Percentiles rank a stretch among this genome's conserved stretches.
Evolutionary conservation across 2,329 filamentous ascomycete species (phyloP).

Genomic region (Fusarium tricinctum): DNA sequence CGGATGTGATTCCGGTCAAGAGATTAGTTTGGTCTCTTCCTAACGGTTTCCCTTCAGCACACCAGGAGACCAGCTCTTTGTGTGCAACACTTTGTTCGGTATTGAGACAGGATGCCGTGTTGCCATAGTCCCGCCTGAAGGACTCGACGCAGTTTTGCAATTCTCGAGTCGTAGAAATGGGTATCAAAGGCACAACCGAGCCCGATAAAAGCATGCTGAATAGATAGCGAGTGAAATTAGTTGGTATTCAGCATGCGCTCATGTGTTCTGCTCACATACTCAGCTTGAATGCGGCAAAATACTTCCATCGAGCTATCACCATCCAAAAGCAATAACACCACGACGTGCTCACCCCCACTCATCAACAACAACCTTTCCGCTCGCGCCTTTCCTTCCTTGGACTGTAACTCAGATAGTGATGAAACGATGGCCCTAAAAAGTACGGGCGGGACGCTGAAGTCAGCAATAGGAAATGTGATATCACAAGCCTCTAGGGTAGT

Average conservation of each 20-base stretch:
- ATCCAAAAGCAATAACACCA: conserved; percentile 61
- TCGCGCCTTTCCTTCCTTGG: conserved; percentile 50
- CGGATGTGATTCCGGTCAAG: conserved; percentile 49
- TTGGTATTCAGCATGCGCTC: neutral
- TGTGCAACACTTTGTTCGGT: conserved; percentile 1
- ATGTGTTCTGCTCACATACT: conserved; percentile 52
- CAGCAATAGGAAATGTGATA: conserved; percentile 57
- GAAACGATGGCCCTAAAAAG: conserved; percentile 59
- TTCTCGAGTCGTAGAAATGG: conserved; percentile 55
- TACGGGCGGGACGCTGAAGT: neutral
- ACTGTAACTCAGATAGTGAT: conserved; percentile 55
- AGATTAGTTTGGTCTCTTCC: conserved; percentile 46
- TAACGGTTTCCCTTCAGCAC: conserved; percentile 50
- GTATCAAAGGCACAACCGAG: conserved; percentile 58
- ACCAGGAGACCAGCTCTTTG: conserved; percentile 42
- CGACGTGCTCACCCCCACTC: conserved; percentile 57
- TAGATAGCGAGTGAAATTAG: neutral
- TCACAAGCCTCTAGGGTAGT: conserved; percentile 60
- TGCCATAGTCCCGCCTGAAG: conserved; percentile 52
- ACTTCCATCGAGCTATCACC: conserved; percentile 51
- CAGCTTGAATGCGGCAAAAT: conserved; percentile 60
- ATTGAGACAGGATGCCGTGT: neutral
- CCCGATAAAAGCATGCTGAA: conserved; percentile 52
- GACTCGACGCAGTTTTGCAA: conserved; percentile 57
- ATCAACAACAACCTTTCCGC: conserved; percentile 59